Evolutionary conservation across 805 yeast genomes (phyloP).

Genomic region (Jamesozyma spencerorum): DNA sequence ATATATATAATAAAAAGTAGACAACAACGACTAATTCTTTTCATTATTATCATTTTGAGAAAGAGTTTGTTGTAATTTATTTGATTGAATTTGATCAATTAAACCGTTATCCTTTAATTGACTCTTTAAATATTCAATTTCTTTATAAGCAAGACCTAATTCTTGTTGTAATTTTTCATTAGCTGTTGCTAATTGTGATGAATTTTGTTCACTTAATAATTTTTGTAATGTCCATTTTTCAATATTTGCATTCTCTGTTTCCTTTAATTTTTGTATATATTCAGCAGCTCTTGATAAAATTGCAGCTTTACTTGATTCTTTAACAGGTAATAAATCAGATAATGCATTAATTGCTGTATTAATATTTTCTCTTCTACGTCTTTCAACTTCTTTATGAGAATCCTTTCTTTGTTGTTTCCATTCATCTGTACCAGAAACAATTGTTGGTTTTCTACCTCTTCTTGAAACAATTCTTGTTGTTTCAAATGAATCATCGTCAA

Average conservation of each 20-base stretch:
- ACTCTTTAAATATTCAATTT: slow-evolving; percentile 77
- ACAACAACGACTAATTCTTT: no score
- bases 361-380: slow-evolving; percentile 83
- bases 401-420: slow-evolving; percentile 54
- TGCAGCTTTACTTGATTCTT: slow-evolving; percentile 78
- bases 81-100: slow-evolving; percentile 4
- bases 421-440: slow-evolving; percentile 24
- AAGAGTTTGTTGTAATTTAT: no score
- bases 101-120: slow-evolving; percentile 18
- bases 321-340: slow-evolving; percentile 68
- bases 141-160: slow-evolving; percentile 85
- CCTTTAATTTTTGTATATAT: slow-evolving; percentile 80
- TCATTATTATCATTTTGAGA: slow-evolving; percentile 1
- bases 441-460: slow-evolving; percentile 25
- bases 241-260: slow-evolving; percentile 77
- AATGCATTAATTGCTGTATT: slow-evolving; percentile 79
- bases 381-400: slow-evolving; percentile 92
- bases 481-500: background rate
- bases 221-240: slow-evolving; percentile 95
- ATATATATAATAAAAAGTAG: no score
- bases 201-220: slow-evolving; percentile 82
- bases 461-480: slow-evolving; percentile 5
- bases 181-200: slow-evolving; percentile 71
- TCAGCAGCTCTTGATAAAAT: slow-evolving; percentile 83
- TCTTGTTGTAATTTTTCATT: slow-evolving; percentile 84